Evolutionary conservation across 768 basidiomycete genomes (phyloP), one percentile per base, ranked within the genome.

Genomic region (Macrolepiota fuliginosa): DNA sequence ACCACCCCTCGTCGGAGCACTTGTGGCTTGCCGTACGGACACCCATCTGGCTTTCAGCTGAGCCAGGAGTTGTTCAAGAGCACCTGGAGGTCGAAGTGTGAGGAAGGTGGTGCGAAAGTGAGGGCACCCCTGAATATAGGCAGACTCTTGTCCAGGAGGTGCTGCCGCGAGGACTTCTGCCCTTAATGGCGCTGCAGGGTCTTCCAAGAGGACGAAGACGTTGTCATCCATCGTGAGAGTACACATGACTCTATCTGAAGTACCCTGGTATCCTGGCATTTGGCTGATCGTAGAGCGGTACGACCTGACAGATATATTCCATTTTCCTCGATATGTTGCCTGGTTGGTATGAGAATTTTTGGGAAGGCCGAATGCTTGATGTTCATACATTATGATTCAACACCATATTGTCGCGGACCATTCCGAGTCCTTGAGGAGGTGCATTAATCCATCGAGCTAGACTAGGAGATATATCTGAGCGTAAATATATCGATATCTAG

Each of bases 401-500:
- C 1, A 77, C 62, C 49, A 93, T 86, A 65, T 92, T 92, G 47
- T 89, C 83, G 63, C 79, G 74, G 37, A 92, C 86, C 53, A 88
- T 79, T 54, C 87, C 82, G 22, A 92, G 72, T 29, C 90, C 89
- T 57, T 83, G 81, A 11, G 86, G 79, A 3, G 91, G 91, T n/a
- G 91, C 88, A 73, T 92, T 91, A 29, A 87, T 82, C 91, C 90
- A 92, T 65, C 91, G 83, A 46, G 89, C 91, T 56, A 93, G 75
- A 50, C 91, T 92, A 65, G 25, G 56, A 36, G 62, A 53, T 52
- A 22, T 22, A 37, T 39, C 32, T 36, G 60, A 62, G 50, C 60
- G 63, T 3, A 4, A 54, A 24, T 56, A n/a, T 6, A 13, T 2
- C n/a, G 1, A 12, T 35, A 9, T 19, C 12, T 32, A 22, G 25